Conservation (phyloP, 2,329 filamentous ascomycete species). For the Cercospora sesami region DNA sequence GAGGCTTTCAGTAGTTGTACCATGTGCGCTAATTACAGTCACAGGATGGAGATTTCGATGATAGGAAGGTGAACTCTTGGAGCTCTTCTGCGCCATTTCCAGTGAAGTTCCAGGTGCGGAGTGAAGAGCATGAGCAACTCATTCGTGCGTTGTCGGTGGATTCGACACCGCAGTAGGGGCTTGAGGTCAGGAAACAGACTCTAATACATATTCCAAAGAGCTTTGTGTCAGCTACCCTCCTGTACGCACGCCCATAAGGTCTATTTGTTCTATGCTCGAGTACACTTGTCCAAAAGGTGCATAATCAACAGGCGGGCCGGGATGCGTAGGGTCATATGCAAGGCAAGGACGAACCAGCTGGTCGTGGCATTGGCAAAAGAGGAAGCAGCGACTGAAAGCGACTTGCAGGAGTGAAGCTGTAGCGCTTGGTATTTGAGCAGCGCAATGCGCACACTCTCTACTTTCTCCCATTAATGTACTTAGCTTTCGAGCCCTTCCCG, state of each 20-base stretch:
- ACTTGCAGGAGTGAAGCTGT: neutral
- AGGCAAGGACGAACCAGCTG: too few species aligned
- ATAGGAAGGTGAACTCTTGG: slow-evolving; percentile 18
- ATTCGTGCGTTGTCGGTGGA: neutral
- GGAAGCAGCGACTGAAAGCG: neutral
- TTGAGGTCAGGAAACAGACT: too few species aligned
- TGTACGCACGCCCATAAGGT: neutral
- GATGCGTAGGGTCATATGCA: too few species aligned
- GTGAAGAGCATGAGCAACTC: slow-evolving; percentile 8
- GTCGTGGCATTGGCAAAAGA: neutral
- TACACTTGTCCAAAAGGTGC: neutral
- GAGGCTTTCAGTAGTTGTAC: too few species aligned
- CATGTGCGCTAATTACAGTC: neutral
- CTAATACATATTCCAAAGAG: neutral
- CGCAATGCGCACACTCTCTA: neutral
- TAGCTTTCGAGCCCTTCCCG: slow-evolving; percentile 8
- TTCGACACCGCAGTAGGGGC: neutral
- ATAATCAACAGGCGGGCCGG: too few species aligned
- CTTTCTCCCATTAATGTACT: slow-evolving; percentile 13
- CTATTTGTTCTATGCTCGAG: neutral
- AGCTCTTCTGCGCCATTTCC: slow-evolving; percentile 13
- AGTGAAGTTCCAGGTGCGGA: neutral
- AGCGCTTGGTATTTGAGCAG: neutral
- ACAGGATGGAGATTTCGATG: slow-evolving; percentile 16
- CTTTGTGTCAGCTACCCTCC: neutral